Conservation (phyloP, 2,329 filamentous ascomycete genomes). For the Colletotrichum sp. region DNA sequence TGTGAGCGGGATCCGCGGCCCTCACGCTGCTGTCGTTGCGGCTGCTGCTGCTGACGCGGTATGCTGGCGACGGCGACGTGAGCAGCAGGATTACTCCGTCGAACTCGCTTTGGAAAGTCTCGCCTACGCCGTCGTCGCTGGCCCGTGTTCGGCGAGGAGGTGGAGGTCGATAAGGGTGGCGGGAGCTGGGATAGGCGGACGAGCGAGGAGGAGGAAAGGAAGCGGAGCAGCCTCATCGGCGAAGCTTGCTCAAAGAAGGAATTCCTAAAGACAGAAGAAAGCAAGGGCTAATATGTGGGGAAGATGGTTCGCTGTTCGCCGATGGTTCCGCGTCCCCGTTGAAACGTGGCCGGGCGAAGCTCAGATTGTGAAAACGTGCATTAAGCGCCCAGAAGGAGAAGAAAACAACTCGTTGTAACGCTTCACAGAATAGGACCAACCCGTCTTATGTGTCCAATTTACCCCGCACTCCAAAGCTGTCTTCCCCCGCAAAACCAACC, state of each 20-base stretch:
- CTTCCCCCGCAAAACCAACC: not conserved
- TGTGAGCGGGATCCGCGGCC: not conserved
- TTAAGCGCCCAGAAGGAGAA: not conserved
- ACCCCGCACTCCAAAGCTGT: not conserved
- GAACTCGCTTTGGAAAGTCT: not conserved
- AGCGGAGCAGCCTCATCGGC: slow-evolving; percentile 6
- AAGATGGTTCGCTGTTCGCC: not conserved
- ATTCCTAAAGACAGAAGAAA: not conserved
- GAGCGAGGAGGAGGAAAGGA: not conserved
- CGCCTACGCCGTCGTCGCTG: not conserved
- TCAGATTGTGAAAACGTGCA: not conserved
- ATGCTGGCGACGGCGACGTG: not conserved
- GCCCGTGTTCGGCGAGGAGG: not conserved
- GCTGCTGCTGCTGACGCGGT: not conserved
- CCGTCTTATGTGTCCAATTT: slow-evolving; percentile 1
- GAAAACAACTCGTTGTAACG: not conserved
- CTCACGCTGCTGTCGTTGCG: not conserved
- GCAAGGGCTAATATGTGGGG: not conserved
- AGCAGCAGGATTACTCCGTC: not conserved
- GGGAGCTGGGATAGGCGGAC: not conserved
- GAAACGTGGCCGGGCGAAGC: not conserved
- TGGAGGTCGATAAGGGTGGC: not conserved
- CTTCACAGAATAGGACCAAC: not conserved
- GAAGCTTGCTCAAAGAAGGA: not conserved
- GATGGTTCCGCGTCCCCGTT: not conserved